Evolutionary conservation across 352 stramenopile genomes (phyloP), one percentile per base, ranked within the genome.

Genomic region (Globisporangium sylvaticum): DNA sequence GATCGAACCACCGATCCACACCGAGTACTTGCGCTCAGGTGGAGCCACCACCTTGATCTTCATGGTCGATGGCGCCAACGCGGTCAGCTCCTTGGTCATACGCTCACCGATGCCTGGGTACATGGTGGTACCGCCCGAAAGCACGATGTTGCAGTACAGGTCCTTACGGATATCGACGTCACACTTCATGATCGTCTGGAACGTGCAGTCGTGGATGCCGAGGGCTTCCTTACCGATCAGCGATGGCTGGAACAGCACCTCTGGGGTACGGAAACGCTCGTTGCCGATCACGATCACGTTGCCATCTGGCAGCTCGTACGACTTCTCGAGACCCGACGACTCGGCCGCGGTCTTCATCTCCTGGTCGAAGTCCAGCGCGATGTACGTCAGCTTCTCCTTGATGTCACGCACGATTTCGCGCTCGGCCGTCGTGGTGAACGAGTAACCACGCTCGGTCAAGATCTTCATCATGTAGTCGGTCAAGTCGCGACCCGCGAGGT

Each of bases 1-100:
- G 75, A 99, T 98, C 64, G 92, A 98, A 70, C 97, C 97, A 87
- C 97, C 96, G 80, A 99, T 98, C 97, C 96, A 99, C 15, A 98
- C 94, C 42, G 92, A 98, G 88, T 99, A 99, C 83, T 98, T 96
- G 69, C 92, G 85, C 77, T 97, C 90, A 3, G 89, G 89, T 18
- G 89, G 94, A 52, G 96, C 93, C 8, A 99, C 79, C 48, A 99
- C 96, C 82, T 98, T 98, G 78, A 99, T 96, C 80, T 97, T 65
- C 83, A 98, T 98, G 31, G 90, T 96, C 15, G 88, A 75, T 61
- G 95, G 95, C n/a, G 87, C 92, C 34, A 98, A 71, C 12, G 78
- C 75, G 31, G 84, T 89, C 60, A 98, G 75, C 75, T 98, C 96
- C 74, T 97, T 98, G 24, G 85, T 94, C 80, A 99, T 92, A 63